A percentile compares a stretch with the other conserved stretches of the same genome.
These are phyloP conservation scores for Larix sibirica DNA, from an alignment of 83 land plant species.

Conservation along the genomic window DNA sequence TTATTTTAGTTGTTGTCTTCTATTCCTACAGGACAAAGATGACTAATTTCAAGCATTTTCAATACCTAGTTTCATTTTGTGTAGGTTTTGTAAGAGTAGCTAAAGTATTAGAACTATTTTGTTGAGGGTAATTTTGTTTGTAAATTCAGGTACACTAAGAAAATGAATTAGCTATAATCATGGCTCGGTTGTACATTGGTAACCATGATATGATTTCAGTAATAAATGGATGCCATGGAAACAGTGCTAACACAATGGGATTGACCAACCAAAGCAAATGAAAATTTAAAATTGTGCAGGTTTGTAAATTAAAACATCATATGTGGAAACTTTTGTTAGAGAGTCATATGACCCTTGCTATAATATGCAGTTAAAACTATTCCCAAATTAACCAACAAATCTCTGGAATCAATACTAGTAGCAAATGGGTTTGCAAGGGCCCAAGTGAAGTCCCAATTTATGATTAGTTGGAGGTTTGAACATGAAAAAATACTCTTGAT, in stretches of 20 bases:
- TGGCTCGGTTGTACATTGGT: too few relatives aligned
- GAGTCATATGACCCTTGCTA: slow-evolving; percentile 1
- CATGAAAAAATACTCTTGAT: too few relatives aligned
- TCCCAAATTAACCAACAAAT: too few relatives aligned
- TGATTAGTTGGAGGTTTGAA: too few relatives aligned
- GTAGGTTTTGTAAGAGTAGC: not conserved
- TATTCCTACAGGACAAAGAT: not conserved
- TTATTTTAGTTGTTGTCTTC: not conserved
- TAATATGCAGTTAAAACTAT: too few relatives aligned
- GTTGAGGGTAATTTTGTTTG: slow-evolving; percentile 13
- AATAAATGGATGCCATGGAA: slow-evolving; percentile 77
- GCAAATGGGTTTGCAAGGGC: too few relatives aligned
- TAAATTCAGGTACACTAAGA: too few relatives aligned
- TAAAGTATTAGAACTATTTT: not conserved
- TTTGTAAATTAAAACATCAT: slow-evolving; percentile 7
- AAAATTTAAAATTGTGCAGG: slow-evolving; percentile 73
- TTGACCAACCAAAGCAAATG: slow-evolving; percentile 67
- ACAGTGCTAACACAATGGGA: slow-evolving; percentile 77
- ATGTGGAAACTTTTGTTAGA: not conserved
- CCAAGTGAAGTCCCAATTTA: too few relatives aligned
- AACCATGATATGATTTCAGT: slow-evolving; percentile 67
- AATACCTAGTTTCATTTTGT: not conserved
- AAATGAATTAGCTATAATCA: too few relatives aligned
- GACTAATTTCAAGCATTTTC: not conserved
- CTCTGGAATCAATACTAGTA: too few relatives aligned